These are phyloP conservation scores for Sanguinoderma infundibulare DNA, from an alignment of 1,284 basidiomycete genomes.

Conservation along the genomic window DNA sequence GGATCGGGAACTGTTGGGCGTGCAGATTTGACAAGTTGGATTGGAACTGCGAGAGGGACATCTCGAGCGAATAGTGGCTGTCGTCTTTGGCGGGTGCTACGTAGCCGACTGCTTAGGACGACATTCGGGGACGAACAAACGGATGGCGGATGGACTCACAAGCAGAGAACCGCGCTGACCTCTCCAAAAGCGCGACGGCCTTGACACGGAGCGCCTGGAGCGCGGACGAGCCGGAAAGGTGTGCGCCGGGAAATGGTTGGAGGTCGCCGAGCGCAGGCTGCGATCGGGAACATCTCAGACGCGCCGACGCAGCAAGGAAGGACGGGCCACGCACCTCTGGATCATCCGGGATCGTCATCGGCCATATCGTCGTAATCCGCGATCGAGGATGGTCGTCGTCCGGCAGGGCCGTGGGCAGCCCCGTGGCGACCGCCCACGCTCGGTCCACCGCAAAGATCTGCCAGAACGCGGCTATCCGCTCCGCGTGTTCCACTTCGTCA, in stretches of 20 bases:
- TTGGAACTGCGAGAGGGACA: slow-evolving; percentile 48
- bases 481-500: slow-evolving; percentile 46
- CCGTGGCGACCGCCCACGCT: slow-evolving; percentile 59
- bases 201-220: slow-evolving; percentile 47
- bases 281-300: neutral
- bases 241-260: slow-evolving; percentile 11
- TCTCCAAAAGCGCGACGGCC: slow-evolving; percentile 53
- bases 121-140: neutral
- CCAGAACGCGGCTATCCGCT: slow-evolving; percentile 61
- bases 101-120: slow-evolving; percentile 3
- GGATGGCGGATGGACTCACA: slow-evolving; percentile 34
- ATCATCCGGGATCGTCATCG: slow-evolving; percentile 36
- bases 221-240: slow-evolving; percentile 22
- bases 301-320: neutral
- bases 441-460: slow-evolving; percentile 64
- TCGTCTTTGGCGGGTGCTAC: slow-evolving; percentile 33
- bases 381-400: slow-evolving; percentile 53
- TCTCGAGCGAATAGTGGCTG: slow-evolving; percentile 42
- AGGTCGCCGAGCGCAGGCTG: slow-evolving; percentile 15
- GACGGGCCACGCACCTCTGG: slow-evolving; percentile 15
- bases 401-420: slow-evolving; percentile 55
- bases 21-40: slow-evolving; percentile 45
- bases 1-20: slow-evolving; percentile 34
- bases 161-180: slow-evolving; percentile 49
- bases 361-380: slow-evolving; percentile 58